These are phyloP conservation scores for Pilobolus umbonatus DNA, from an alignment of 192 early-diverging fungal species.

Conservation along the genomic window DNA sequence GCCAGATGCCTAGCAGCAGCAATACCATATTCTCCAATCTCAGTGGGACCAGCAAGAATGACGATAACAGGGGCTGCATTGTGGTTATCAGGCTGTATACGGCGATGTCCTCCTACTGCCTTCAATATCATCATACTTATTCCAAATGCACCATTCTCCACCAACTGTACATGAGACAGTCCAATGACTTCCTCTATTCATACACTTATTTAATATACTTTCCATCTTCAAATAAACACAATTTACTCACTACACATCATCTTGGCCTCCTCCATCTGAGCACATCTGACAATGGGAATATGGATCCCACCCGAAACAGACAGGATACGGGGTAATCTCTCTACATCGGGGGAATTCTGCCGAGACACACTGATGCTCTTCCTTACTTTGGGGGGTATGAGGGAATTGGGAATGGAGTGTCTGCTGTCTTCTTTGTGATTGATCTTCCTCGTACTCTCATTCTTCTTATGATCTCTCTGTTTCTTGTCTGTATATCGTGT, in stretches of 20 bases:
- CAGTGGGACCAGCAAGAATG: constrained; percentile 72
- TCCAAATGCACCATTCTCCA: constrained; percentile 77
- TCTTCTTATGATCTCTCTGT: neutral
- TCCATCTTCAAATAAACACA: neutral
- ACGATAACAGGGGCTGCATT: constrained; percentile 68
- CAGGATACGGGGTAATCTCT: neutral
- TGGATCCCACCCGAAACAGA: constrained; percentile 38
- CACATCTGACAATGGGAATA: constrained; percentile 56
- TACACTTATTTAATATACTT: neutral
- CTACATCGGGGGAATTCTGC: neutral
- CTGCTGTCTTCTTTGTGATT: too few species aligned
- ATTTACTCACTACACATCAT: constrained; percentile 31
- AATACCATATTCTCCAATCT: constrained; percentile 65
- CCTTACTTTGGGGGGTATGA: constrained; percentile 21
- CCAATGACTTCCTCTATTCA: constrained; percentile 52
- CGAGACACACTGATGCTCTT: neutral
- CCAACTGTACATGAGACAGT: constrained; percentile 63
- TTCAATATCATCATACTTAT: constrained; percentile 69
- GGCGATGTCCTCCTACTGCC: constrained; percentile 64
- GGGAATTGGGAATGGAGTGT: constrained; percentile 13
- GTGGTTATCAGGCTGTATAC: constrained; percentile 75
- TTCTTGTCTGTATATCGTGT: neutral
- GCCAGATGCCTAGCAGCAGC: constrained; percentile 70
- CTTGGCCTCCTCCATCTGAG: constrained; percentile 62
- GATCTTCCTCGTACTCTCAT: too few species aligned